Evolutionary conservation across 2,329 filamentous ascomycete genomes (phyloP).

Genomic region (Didymella arachidicola): DNA sequence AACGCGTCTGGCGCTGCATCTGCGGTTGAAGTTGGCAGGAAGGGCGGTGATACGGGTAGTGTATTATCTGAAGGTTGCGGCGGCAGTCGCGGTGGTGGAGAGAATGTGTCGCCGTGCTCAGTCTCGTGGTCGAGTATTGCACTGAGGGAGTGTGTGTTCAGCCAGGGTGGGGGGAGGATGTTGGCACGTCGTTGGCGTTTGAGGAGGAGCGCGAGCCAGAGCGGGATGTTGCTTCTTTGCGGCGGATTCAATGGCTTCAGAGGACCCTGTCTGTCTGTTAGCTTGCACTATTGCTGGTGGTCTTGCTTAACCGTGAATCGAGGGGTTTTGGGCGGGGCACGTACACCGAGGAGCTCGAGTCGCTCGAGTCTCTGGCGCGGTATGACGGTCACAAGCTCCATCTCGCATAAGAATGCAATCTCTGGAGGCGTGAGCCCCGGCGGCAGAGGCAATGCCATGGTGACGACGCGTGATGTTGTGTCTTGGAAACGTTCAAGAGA

Average conservation of each 20-base stretch:
- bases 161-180: slow-evolving; percentile 90
- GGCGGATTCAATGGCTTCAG: slow-evolving; percentile 81
- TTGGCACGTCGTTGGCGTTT: slow-evolving; percentile 95
- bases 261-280: slow-evolving; percentile 67
- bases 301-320: slow-evolving; percentile 9
- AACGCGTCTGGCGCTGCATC: slow-evolving; percentile 72
- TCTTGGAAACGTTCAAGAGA: slow-evolving; percentile 19
- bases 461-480: slow-evolving; percentile 36
- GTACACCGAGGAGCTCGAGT: slow-evolving; percentile 84
- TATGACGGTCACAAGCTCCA: slow-evolving; percentile 93
- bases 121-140: slow-evolving; percentile 84
- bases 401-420: slow-evolving; percentile 94
- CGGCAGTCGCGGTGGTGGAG: slow-evolving; percentile 78
- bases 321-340: slow-evolving; percentile 54
- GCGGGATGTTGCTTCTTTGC: slow-evolving; percentile 77
- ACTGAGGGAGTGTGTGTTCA: slow-evolving; percentile 76
- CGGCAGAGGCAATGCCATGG: slow-evolving; percentile 69
- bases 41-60: slow-evolving; percentile 66
- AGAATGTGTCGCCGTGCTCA: slow-evolving; percentile 71
- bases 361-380: slow-evolving; percentile 89
- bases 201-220: slow-evolving; percentile 94
- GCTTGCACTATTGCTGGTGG: background rate
- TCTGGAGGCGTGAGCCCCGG: slow-evolving; percentile 81
- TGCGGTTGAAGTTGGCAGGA: slow-evolving; percentile 77
- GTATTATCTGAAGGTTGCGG: slow-evolving; percentile 59